phyloP scores from a whole-genome alignment of 192 early-diverging fungal species.

The Entomortierella parvispora region DNA sequence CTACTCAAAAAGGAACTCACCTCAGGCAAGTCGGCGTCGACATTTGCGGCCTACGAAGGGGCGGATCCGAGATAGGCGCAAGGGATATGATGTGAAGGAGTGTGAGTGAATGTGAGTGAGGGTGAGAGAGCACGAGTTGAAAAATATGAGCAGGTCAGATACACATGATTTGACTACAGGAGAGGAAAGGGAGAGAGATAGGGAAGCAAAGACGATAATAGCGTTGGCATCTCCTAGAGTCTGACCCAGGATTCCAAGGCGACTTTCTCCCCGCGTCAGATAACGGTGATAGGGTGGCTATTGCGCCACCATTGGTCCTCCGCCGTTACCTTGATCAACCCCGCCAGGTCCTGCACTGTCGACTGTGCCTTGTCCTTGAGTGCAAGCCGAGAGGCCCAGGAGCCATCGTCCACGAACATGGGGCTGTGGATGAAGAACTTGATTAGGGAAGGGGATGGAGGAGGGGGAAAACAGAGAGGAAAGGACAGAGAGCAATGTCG shows the following conservation, averaged over 20 bases:
- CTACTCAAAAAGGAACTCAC: constrained; percentile 7
- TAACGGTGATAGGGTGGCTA: neutral
- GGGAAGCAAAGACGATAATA: neutral
- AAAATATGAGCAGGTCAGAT: no score
- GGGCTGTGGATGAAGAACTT: no score
- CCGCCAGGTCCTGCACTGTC: constrained; percentile 25
- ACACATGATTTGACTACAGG: no score
- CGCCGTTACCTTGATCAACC: constrained; percentile 42
- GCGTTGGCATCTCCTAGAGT: no score
- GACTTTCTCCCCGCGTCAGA: neutral
- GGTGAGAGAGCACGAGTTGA: neutral
- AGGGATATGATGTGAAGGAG: neutral
- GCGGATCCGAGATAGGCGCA: no score
- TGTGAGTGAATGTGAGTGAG: neutral
- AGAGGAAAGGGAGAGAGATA: neutral
- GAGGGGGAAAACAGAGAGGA: no score
- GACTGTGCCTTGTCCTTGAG: constrained; percentile 44
- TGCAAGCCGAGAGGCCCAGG: constrained; percentile 36
- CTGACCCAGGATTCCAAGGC: no score
- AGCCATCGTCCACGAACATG: constrained; percentile 48
- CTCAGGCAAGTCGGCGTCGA: constrained; percentile 17
- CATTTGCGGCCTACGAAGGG: constrained; percentile 5
- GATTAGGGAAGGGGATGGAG: no score
- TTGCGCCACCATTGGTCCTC: neutral
- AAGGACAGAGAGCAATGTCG: no score